Evolutionary conservation across 495 filamentous ascomycete species (phyloP).

Genomic region (Amphirosellinia nigrospora): DNA sequence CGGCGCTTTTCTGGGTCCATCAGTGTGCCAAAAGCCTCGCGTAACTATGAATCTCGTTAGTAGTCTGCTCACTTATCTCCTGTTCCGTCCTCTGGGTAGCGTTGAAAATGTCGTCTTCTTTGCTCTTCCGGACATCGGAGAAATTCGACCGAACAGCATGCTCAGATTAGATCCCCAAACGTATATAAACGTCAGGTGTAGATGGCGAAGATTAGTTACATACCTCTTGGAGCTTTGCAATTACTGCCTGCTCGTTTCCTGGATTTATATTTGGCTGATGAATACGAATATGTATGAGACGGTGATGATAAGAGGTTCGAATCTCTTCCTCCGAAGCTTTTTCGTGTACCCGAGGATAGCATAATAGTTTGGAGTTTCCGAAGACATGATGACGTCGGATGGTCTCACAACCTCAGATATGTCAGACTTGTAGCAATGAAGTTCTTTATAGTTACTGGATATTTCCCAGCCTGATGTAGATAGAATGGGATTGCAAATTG

Average conservation of each 20-base stretch:
- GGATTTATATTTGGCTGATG: background rate
- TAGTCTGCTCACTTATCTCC: background rate
- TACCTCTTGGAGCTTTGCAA: background rate
- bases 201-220: background rate
- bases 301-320: background rate
- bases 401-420: background rate
- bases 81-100: no score
- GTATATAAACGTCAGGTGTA: no score
- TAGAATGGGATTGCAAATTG: background rate
- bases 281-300: background rate
- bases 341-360: background rate
- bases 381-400: background rate
- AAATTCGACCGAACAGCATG: background rate
- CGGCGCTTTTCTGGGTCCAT: background rate
- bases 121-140: background rate
- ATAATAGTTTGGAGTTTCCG: background rate
- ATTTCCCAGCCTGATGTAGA: background rate
- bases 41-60: background rate
- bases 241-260: background rate
- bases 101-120: background rate
- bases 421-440: background rate
- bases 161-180: background rate
- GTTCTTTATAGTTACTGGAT: background rate
- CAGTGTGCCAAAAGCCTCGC: background rate
- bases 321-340: background rate